Base-by-base conservation (phyloP, 2,329 filamentous ascomycete species). In the Curvularia eragrostidis region DNA sequence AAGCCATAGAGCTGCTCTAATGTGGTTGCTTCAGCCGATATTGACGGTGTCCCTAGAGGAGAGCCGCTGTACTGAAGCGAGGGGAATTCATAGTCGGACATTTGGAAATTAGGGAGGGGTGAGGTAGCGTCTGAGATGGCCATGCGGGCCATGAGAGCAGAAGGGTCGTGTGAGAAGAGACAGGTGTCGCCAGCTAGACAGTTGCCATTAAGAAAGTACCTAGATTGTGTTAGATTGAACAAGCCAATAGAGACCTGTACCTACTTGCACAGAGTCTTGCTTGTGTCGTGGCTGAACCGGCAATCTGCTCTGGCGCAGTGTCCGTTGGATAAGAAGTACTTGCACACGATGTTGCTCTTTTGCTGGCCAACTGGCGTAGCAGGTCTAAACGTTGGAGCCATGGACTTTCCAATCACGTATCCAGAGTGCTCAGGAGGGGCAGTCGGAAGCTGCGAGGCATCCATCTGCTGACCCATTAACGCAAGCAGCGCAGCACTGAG, bases 251-350 rank as follows among this genome's bases (percentile, higher is more conserved):
- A 53, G 19, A 42, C 52, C 42, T 36, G 21, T 38, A 89, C 91
- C 84, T 83, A 96, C 91, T 98, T 98, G 93, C 95, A 99, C 61
- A 99, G 85, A 71, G 97, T 95, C 72, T 91, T 96, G 73, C 91
- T 96, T 43, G 97, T 85, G 75, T 99, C 94, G 77, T 99, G 95
- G 67, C 93, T 97, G 78, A 98, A 99, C 56, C 94, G 89, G 77
- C 95, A 99, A 77, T 99, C 95, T 59, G 94, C 94, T 58, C 95
- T 88, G 52, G 97, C 87, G 76, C 95, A 99, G 77, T 95, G 91
- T n/a, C 95, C 95, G 7, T 91, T 96, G 9, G 93, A 94, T 63
- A 99, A 82, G 83, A 93, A 98, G 77, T 98, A 99, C 78, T 97
- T 96, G 85, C 95, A 99, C 41, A 98, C 91, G 38, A 97, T 89